Conservation (phyloP, 2,329 filamentous ascomycete species). For the Aspergillus transmontanensis region DNA sequence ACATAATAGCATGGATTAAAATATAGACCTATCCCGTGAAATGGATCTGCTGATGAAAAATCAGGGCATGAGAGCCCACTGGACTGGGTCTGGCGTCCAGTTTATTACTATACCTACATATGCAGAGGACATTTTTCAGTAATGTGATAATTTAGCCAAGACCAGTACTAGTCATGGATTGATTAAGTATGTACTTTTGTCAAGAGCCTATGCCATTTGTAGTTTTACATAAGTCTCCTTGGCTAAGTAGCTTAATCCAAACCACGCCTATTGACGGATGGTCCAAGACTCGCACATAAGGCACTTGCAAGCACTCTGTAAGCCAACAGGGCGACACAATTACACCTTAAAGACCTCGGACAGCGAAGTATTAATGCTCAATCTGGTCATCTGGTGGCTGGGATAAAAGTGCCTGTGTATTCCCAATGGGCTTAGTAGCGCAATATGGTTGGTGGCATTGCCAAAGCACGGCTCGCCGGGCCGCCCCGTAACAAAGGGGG, state of each 20-base stretch:
- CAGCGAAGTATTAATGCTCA: too few species aligned
- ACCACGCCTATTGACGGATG: too few species aligned
- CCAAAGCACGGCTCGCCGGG: background rate
- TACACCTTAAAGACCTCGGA: too few species aligned
- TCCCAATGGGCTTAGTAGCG: too few species aligned
- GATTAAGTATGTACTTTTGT: background rate
- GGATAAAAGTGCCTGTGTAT: too few species aligned
- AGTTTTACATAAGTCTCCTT: background rate
- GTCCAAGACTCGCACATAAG: background rate
- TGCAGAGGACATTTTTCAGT: background rate
- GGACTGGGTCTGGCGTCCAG: background rate
- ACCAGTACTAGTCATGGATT: background rate
- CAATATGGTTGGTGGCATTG: background rate
- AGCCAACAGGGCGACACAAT: too few species aligned
- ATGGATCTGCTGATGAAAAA: background rate
- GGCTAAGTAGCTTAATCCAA: background rate
- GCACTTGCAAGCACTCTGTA: too few species aligned
- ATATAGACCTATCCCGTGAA: background rate
- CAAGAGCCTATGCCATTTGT: background rate
- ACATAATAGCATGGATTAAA: background rate
- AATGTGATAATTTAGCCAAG: background rate
- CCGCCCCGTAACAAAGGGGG: background rate
- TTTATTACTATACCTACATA: background rate
- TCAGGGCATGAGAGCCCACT: background rate
- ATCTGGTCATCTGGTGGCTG: too few species aligned